Evolutionary conservation across 2,329 filamentous ascomycete genomes (phyloP).

Genomic region (Diaporthe sp.): DNA sequence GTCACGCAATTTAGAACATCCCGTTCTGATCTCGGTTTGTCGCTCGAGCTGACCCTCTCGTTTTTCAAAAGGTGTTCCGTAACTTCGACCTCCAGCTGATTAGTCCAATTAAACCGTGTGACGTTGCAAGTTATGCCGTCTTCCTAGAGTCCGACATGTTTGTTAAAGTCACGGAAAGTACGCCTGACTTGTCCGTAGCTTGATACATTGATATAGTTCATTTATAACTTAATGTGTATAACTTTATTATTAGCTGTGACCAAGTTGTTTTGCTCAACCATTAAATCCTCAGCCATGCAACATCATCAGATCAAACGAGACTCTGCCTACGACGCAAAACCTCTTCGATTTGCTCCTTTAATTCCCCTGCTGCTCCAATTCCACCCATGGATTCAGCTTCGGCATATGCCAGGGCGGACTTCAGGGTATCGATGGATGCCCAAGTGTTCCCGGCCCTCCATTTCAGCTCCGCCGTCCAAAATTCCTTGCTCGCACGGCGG

Average conservation of each 20-base stretch:
- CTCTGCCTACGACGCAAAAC: not conserved
- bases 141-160: conserved; percentile 16
- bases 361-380: not conserved
- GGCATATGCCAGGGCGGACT: not conserved
- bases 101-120: conserved; percentile 52
- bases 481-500: not conserved
- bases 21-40: conserved; percentile 53
- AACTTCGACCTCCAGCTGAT: conserved; percentile 41
- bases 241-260: not conserved
- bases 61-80: conserved; percentile 6
- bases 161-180: conserved; percentile 7
- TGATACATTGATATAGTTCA: not conserved
- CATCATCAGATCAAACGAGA: not conserved
- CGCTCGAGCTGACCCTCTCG: conserved; percentile 45
- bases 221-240: not conserved
- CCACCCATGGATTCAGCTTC: not conserved
- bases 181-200: not conserved
- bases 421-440: conserved; percentile 17
- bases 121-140: not conserved
- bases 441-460: not conserved
- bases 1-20: conserved; percentile 55
- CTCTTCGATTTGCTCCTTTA: not conserved
- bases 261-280: too few species aligned
- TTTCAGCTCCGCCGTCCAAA: conserved; percentile 33
- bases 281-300: too few species aligned